Conservation (phyloP, 352 stramenopile species). For the Plasmopara halstedii region DNA sequence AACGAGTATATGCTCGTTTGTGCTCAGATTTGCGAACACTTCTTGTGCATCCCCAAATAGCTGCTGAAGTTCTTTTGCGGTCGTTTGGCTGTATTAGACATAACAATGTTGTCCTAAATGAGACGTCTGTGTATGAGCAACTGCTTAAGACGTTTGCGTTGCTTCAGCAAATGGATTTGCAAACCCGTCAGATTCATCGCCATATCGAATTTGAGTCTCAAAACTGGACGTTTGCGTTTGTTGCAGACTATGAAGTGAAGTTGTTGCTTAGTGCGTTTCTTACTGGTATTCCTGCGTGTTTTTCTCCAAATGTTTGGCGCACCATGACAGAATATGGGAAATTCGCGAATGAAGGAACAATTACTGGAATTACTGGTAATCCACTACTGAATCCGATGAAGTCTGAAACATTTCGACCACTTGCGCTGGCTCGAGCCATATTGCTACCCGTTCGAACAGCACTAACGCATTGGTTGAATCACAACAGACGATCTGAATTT, state of each 20-base stretch:
- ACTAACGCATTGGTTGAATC: conserved; percentile 26
- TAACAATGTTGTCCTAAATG: conserved; percentile 19
- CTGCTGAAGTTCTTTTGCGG: conserved; percentile 44
- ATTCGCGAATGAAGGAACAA: conserved; percentile 14
- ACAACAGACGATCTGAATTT: conserved; percentile 32
- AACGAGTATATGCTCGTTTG: conserved; percentile 68
- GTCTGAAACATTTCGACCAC: conserved; percentile 17
- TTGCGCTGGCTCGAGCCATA: conserved; percentile 36
- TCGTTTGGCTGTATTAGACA: conserved; percentile 39
- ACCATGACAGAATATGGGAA: conserved; percentile 12
- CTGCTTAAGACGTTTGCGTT: conserved; percentile 53
- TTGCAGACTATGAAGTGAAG: conserved; percentile 79
- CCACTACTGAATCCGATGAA: conserved; percentile 27
- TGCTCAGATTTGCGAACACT: conserved; percentile 75
- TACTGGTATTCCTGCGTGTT: conserved; percentile 46
- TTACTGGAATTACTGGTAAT: conserved; percentile 9
- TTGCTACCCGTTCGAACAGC: conserved; percentile 30
- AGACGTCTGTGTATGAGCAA: conserved; percentile 41
- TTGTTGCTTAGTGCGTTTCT: conserved; percentile 64
- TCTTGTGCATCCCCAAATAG: conserved; percentile 58
- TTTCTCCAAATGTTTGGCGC: conserved; percentile 29
- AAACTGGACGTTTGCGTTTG: conserved; percentile 78
- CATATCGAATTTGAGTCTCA: conserved; percentile 82
- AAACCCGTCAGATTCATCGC: conserved; percentile 49
- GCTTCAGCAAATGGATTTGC: conserved; percentile 79